Evolutionary conservation across 768 basidiomycete genomes (phyloP).

Genomic region (Trametes punicea): DNA sequence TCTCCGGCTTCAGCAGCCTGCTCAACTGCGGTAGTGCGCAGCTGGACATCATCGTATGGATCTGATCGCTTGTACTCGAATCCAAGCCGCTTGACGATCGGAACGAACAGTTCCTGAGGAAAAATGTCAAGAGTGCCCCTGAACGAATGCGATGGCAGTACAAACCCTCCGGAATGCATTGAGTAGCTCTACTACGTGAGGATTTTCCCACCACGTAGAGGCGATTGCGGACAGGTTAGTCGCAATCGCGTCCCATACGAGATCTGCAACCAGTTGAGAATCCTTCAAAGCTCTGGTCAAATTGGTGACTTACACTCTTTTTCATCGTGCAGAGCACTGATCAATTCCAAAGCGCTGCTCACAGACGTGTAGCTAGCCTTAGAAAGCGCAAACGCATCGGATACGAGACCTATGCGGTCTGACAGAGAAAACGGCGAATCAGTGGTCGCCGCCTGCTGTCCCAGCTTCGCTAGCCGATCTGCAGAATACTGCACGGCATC

Average conservation of each 20-base stretch:
- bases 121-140: not conserved
- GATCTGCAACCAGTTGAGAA: conserved; percentile 42
- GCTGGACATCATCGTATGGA: conserved; percentile 58
- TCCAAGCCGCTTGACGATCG: conserved; percentile 75
- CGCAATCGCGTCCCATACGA: conserved; percentile 77
- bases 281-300: not conserved
- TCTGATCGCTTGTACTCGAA: conserved; percentile 71
- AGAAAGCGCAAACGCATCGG: conserved; percentile 77
- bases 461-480: conserved; percentile 75
- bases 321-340: conserved; percentile 68
- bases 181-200: conserved; percentile 47
- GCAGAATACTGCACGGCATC: conserved; percentile 86
- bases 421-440: conserved; percentile 69
- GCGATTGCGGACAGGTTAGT: conserved; percentile 51
- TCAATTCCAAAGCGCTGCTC: conserved; percentile 72
- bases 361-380: conserved; percentile 76
- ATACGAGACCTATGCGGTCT: conserved; percentile 86
- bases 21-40: conserved; percentile 72
- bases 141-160: not conserved
- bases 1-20: conserved; percentile 50
- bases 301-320: conserved; percentile 58
- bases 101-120: conserved; percentile 60
- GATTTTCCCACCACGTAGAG: conserved; percentile 83
- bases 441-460: conserved; percentile 68
- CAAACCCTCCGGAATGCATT: conserved; percentile 60